These are phyloP conservation scores for Yarrowia deformans DNA, from an alignment of 805 yeast genomes.

Conservation along the genomic window DNA sequence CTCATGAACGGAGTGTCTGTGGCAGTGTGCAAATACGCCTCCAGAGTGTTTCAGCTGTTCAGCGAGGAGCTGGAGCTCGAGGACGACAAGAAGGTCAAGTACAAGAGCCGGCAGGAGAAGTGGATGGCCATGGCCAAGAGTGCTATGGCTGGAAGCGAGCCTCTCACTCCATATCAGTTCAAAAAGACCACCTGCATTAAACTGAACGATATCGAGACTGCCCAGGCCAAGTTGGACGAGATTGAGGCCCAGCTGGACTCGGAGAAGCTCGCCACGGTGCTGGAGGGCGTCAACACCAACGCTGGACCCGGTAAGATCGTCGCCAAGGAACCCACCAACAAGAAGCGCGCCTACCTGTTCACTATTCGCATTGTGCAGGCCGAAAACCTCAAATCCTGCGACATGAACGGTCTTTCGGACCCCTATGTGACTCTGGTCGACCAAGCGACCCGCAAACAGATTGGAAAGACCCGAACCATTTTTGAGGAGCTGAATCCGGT, in stretches of 20 bases:
- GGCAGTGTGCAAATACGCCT: constrained; percentile 55
- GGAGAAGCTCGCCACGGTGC: constrained; percentile 58
- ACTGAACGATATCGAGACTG: constrained; percentile 65
- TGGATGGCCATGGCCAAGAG: constrained; percentile 52
- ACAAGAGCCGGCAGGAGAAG: constrained; percentile 47
- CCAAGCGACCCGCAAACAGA: constrained; percentile 58
- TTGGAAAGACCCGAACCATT: constrained; percentile 74
- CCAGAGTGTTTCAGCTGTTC: constrained; percentile 45
- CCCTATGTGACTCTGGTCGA: constrained; percentile 71
- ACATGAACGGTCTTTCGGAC: constrained; percentile 58
- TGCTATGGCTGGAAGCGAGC: constrained; percentile 51
- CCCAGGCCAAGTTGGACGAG: constrained; percentile 55
- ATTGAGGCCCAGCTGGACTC: constrained; percentile 67
- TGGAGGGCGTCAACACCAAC: constrained; percentile 46
- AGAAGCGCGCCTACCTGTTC: constrained; percentile 54
- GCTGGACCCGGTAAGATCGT: constrained; percentile 50
- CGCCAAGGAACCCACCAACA: constrained; percentile 14
- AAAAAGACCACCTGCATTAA: constrained; percentile 71
- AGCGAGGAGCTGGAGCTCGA: constrained; percentile 45
- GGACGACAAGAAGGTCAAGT: constrained; percentile 38
- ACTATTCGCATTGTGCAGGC: constrained; percentile 70
- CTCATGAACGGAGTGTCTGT: constrained; percentile 70
- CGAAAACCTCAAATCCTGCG: constrained; percentile 61
- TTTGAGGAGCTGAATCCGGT: constrained; percentile 70
- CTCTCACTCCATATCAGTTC: constrained; percentile 62